Evolutionary conservation across 208 protist species (phyloP).

Genomic region (Trypanosoma avium): DNA sequence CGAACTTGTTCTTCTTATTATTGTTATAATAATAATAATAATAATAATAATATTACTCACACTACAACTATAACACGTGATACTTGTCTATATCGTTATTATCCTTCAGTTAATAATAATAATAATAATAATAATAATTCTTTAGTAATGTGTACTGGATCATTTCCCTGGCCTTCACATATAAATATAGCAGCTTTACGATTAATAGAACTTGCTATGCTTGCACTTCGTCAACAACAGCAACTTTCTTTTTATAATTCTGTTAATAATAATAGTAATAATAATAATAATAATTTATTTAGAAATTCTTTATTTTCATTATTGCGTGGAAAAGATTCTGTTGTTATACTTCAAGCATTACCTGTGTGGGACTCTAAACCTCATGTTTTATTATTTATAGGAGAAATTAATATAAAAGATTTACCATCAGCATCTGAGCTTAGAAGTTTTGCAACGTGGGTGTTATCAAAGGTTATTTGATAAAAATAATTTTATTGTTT

Average conservation of each 20-base stretch:
- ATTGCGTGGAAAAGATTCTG: constrained; percentile 12
- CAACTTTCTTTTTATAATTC: too few species aligned
- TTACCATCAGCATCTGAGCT: constrained; percentile 17
- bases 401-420: constrained; percentile 18
- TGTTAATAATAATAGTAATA: background rate
- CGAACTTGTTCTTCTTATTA: background rate
- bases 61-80: background rate
- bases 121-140: too few species aligned
- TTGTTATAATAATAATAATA: too few species aligned
- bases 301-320: constrained; percentile 26
- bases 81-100: constrained; percentile 14
- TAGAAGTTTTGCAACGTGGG: constrained; percentile 41
- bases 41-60: too few species aligned
- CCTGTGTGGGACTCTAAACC: constrained; percentile 20
- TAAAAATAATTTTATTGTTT: too few species aligned
- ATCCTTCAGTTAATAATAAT: background rate
- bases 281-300: background rate
- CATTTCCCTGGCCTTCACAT: constrained; percentile 15
- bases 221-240: background rate
- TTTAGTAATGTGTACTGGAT: background rate
- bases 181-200: constrained; percentile 1
- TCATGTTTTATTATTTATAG: constrained; percentile 19
- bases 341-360: constrained; percentile 24
- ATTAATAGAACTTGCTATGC: background rate
- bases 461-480: constrained; percentile 39